Evolutionary conservation across 768 basidiomycete genomes (phyloP).

Genomic region (Rhizopogon roseolus): DNA sequence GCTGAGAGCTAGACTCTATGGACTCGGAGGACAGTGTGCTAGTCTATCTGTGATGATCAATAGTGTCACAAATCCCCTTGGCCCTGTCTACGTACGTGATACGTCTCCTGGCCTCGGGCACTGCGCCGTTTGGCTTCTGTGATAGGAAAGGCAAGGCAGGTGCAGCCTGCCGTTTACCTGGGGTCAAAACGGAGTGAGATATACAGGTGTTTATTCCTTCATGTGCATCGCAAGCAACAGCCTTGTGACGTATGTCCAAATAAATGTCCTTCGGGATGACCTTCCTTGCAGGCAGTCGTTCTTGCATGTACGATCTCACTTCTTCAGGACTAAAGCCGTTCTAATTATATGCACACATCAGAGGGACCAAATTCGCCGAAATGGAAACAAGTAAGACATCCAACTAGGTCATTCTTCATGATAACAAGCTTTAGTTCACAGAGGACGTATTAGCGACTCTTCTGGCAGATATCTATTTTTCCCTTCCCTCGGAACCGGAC

Average conservation of each 20-base stretch:
- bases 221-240: constrained; percentile 28
- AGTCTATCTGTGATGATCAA: no score
- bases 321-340: not conserved
- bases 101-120: no score
- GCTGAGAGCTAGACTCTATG: no score
- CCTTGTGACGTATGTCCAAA: not conserved
- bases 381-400: constrained; percentile 41
- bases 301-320: constrained; percentile 34
- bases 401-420: not conserved
- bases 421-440: not conserved
- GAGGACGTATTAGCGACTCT: constrained; percentile 21
- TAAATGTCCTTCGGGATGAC: constrained; percentile 31
- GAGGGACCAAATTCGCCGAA: constrained; percentile 40
- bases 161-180: no score
- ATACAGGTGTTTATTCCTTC: constrained; percentile 39
- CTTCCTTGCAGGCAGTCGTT: constrained; percentile 40
- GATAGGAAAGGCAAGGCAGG: no score
- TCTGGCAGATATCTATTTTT: constrained; percentile 16
- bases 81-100: no score
- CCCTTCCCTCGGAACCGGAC: constrained; percentile 13
- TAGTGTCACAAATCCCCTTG: no score
- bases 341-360: not conserved
- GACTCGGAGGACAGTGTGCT: no score
- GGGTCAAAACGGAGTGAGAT: constrained; percentile 9
- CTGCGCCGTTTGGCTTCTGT: no score